These are phyloP conservation scores for Rhizopus delemar DNA, from an alignment of 371 early-diverging fungal species.

Conservation along the genomic window DNA sequence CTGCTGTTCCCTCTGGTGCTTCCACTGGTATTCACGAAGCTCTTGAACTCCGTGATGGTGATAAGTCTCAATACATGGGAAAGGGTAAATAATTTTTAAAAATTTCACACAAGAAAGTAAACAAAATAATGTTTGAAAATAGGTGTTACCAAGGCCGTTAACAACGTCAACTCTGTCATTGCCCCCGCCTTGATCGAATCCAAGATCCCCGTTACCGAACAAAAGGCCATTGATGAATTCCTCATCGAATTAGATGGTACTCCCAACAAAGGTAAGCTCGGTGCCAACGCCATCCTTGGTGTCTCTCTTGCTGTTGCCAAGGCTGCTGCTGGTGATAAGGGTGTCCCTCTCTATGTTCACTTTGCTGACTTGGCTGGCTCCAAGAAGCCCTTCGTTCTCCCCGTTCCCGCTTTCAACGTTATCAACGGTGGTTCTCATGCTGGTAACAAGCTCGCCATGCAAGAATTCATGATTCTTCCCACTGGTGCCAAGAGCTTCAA, in stretches of 20 bases:
- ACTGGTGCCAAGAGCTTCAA: slow-evolving; percentile 92
- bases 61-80: slow-evolving; percentile 88
- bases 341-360: slow-evolving; percentile 92
- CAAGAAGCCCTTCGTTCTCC: slow-evolving; percentile 88
- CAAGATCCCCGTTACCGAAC: slow-evolving; percentile 81
- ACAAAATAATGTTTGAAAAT: slow-evolving; percentile 1
- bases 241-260: slow-evolving; percentile 94
- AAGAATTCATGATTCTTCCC: slow-evolving; percentile 99
- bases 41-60: slow-evolving; percentile 93
- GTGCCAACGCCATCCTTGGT: slow-evolving; percentile 99
- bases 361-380: slow-evolving; percentile 84
- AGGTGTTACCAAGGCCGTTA: slow-evolving; percentile 92
- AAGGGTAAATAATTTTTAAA: slow-evolving; percentile 68
- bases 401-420: slow-evolving; percentile 98
- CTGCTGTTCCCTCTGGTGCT: slow-evolving; percentile 98
- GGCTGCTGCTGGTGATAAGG: slow-evolving; percentile 94
- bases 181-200: slow-evolving; percentile 79
- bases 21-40: slow-evolving; percentile 99
- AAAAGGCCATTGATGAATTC: slow-evolving; percentile 90
- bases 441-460: slow-evolving; percentile 99
- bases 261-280: slow-evolving; percentile 92
- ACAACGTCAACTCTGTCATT: slow-evolving; percentile 90
- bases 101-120: not conserved
- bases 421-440: slow-evolving; percentile 99
- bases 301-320: slow-evolving; percentile 96